Percentiles rank a stretch among this genome's conserved stretches.
Conservation (phyloP, 805 yeast species). For the Candida tallmaniae region DNA sequence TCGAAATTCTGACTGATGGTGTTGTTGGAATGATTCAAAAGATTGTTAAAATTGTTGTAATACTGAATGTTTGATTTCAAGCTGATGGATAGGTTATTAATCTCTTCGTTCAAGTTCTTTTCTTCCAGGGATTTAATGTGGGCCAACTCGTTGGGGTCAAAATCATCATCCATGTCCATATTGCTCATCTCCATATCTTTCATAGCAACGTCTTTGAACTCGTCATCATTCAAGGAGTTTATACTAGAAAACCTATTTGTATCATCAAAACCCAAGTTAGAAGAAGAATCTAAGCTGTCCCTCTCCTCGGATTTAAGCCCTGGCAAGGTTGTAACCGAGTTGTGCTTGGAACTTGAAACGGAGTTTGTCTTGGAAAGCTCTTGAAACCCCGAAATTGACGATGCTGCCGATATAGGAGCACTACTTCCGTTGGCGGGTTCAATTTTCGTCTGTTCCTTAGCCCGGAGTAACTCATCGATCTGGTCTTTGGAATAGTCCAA, state of each 20-base stretch:
- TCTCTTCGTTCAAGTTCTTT: constrained; percentile 9
- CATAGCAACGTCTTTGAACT: background rate
- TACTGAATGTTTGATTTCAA: constrained; percentile 2
- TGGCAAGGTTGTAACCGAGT: background rate
- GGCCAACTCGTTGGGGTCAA: background rate
- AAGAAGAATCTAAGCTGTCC: background rate
- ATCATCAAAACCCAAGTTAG: background rate
- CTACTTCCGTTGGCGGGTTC: background rate
- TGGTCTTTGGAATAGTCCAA: constrained; percentile 30
- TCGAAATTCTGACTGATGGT: constrained; percentile 27
- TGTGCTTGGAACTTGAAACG: background rate
- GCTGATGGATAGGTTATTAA: constrained; percentile 6
- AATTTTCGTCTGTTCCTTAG: constrained; percentile 9
- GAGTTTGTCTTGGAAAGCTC: no score
- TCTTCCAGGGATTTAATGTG: background rate
- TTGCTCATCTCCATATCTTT: background rate
- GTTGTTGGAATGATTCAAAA: constrained; percentile 10
- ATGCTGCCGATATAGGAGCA: background rate
- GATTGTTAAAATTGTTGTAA: constrained; percentile 8
- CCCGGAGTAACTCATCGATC: constrained; percentile 21
- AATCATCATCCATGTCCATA: background rate
- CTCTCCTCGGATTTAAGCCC: background rate
- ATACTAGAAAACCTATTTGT: background rate
- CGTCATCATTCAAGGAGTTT: background rate
- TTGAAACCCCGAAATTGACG: background rate